Conservation (phyloP, 345 rosid genomes). For the Hibiscus mutabilis region DNA sequence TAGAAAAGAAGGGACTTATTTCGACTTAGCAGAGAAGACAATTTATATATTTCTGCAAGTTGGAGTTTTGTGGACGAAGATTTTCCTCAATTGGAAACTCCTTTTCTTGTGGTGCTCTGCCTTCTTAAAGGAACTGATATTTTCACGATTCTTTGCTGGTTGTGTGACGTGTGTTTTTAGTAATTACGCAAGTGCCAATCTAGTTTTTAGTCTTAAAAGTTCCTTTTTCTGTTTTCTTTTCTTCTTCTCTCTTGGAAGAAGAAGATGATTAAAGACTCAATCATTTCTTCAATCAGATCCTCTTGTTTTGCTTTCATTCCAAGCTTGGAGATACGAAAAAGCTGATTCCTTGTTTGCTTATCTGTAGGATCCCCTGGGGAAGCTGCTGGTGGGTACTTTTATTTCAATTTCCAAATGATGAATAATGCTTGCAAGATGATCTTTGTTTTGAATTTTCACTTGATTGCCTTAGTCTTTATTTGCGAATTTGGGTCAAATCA, state of each 20-base stretch:
- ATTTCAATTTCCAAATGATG: neutral
- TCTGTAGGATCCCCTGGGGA: neutral
- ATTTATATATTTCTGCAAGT: neutral
- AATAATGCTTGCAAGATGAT: neutral
- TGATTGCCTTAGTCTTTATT: neutral
- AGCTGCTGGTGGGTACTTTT: neutral
- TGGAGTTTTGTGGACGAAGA: constrained; percentile 22
- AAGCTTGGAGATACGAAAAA: neutral
- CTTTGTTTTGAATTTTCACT: neutral
- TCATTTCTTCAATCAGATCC: neutral
- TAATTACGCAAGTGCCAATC: neutral
- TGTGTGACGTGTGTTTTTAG: neutral
- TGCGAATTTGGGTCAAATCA: too few species aligned
- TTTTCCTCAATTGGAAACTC: neutral
- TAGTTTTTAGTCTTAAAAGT: neutral
- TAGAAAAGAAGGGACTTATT: too few species aligned
- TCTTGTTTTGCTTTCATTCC: neutral
- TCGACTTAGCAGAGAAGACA: too few species aligned
- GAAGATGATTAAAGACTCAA: neutral
- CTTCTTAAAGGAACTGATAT: neutral
- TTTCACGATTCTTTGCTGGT: neutral
- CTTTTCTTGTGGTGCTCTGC: neutral
- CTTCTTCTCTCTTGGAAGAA: neutral
- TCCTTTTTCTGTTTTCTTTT: neutral
- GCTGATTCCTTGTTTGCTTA: neutral